Conservation (phyloP, 768 basidiomycete species). For the Leccinum aurantiacum region DNA sequence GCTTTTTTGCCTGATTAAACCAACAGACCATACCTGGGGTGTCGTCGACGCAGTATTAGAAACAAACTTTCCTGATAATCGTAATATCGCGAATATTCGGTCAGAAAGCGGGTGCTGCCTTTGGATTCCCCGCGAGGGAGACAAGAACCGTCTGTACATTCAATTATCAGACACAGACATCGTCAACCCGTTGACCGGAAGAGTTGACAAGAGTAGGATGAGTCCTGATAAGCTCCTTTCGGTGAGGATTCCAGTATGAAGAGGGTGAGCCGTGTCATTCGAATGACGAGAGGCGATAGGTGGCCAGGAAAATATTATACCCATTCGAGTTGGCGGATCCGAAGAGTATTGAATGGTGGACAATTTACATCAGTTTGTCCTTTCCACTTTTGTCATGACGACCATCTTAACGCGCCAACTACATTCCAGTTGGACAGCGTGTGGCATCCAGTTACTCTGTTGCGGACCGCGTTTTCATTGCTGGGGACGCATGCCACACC, state of each 20-base stretch:
- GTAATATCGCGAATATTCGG: background rate
- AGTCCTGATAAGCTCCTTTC: background rate
- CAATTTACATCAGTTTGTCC: too few relatives aligned
- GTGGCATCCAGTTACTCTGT: too few relatives aligned
- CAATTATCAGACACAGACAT: background rate
- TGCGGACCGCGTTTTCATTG: too few relatives aligned
- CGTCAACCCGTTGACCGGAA: background rate
- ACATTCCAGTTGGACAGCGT: background rate
- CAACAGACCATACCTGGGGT: background rate
- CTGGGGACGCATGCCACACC: too few relatives aligned
- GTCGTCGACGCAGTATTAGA: background rate
- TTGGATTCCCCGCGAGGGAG: background rate
- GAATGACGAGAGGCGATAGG: background rate
- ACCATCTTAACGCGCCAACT: background rate
- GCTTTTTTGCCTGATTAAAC: background rate
- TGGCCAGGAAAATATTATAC: background rate
- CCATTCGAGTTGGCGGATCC: background rate
- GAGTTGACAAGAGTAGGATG: background rate
- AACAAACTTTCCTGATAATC: background rate
- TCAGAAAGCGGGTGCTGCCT: background rate
- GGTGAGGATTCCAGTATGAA: background rate
- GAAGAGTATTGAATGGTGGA: background rate
- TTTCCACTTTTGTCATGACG: too few relatives aligned
- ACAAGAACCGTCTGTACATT: background rate
- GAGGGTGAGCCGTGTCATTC: background rate